These are phyloP conservation scores for Dictyostelium brefeldianum DNA, from an alignment of 78 protist genomes.

Conservation along the genomic window DNA sequence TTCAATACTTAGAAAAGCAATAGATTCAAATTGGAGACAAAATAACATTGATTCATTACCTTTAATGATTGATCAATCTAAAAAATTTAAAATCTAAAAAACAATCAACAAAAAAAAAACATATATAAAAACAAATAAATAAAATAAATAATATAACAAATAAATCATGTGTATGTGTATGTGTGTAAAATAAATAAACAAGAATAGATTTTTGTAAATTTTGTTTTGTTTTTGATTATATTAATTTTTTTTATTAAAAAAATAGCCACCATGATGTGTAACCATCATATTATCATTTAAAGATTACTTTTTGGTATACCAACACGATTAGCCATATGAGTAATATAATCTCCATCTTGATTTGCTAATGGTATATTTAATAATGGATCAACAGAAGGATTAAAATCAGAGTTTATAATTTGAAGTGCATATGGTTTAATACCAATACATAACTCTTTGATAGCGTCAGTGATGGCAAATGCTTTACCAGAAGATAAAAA, in stretches of 20 bases:
- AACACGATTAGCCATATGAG: constrained; percentile 64
- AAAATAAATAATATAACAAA: not conserved
- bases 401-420: constrained; percentile 7
- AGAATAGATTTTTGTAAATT: no score
- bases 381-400: not conserved
- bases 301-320: constrained; percentile 65
- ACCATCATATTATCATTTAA: not conserved
- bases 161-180: no score
- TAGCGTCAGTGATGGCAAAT: constrained; percentile 18
- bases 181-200: no score
- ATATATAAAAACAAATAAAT: not conserved
- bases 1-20: constrained; percentile 24
- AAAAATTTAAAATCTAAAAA: constrained; percentile 32
- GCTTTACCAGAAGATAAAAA: constrained; percentile 59
- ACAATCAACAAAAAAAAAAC: not conserved
- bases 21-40: constrained; percentile 61
- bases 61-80: constrained; percentile 47
- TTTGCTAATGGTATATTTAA: constrained; percentile 50
- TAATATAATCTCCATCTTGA: constrained; percentile 38
- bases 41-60: constrained; percentile 28
- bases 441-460: constrained; percentile 31
- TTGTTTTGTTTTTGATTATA: no score
- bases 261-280: no score
- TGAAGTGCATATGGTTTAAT: constrained; percentile 42
- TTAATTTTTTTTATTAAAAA: no score